Percentiles rank a stretch among this genome's conserved stretches.
Conservation (phyloP, 202 grass and related monocot species). For the Brachypodium distachyon region DNA sequence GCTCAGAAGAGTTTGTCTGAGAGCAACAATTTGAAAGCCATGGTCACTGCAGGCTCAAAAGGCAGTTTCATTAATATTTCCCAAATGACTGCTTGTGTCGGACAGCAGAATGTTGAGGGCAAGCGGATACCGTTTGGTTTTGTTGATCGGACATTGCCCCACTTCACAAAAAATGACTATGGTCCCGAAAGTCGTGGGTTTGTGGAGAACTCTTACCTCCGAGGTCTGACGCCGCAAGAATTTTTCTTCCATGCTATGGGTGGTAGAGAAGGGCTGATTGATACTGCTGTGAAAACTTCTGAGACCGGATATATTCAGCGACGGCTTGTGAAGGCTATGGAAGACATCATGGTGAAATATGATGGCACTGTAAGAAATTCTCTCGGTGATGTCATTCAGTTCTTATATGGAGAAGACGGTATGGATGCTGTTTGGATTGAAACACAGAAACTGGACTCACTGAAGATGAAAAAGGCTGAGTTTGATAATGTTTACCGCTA, state of each 20-base stretch:
- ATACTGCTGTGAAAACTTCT: constrained; percentile 97
- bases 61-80: constrained; percentile 97
- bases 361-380: constrained; percentile 96
- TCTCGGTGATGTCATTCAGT: constrained; percentile 91
- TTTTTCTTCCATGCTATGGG: constrained; percentile 99
- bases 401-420: constrained; percentile 96
- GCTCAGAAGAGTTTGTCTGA: constrained; percentile 97
- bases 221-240: constrained; percentile 87
- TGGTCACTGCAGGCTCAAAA: constrained; percentile 95
- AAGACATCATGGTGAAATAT: constrained; percentile 99
- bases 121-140: constrained; percentile 97
- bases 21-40: constrained; percentile 97
- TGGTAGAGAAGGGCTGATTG: constrained; percentile 97
- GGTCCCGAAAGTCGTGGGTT: constrained; percentile 97
- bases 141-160: constrained; percentile 70
- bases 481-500: constrained; percentile 76
- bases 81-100: constrained; percentile 99
- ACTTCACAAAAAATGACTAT: constrained; percentile 86
- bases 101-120: constrained; percentile 96
- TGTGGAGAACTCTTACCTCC: constrained; percentile 97
- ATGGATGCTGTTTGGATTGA: constrained; percentile 99
- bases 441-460: constrained; percentile 80
- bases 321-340: constrained; percentile 96
- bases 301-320: constrained; percentile 98
- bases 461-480: constrained; percentile 86